Evolutionary conservation across 2,329 filamentous ascomycete species (phyloP), one percentile per base, ranked within the genome.

Genomic region (Fusarium denticulatum): DNA sequence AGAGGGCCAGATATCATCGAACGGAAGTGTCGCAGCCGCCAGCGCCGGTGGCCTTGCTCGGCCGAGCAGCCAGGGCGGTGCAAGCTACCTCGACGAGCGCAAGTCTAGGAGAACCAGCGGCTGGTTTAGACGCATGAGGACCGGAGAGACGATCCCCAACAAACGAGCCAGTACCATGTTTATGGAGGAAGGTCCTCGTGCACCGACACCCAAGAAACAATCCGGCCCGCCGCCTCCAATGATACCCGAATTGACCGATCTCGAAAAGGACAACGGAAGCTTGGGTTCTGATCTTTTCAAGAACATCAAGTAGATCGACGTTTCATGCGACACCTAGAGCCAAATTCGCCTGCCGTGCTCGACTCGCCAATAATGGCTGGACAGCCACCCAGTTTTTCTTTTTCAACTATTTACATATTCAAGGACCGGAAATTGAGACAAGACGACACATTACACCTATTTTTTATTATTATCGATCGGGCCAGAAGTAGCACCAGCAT

Each of bases 271-370:
- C 46, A 83, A 84, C 12, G 84, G 82, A 47, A 82, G 81, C 62
- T 81, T 88, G 37, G 87, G 87, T 57, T 80, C 82, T 66, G 88
- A 90, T 69, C 81, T 91, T 39, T 90, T 91, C 80, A 89, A 89
- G 78, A 84, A 87, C 71, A 90, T 91, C 79, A 88, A 88, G 77
- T 89, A 84, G 82, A 64, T 45, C 50, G 43, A 69, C 57, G 24
- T 60, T 49, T 36, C 50, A 49, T 63, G 53, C 50, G 71, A 71
- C 42, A 37, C 47, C 40, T 60, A 52, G 39, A 60, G 60, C 57
- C 46, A 26, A 47, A 52, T 39, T 16, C 49, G 39, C 39, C 40
- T 43, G 34, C n/a, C 40, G 60, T 49, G 53, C 45, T 58, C 64
- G 37, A 70, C 34, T 50, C 55, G 42, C 34, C 39, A 60, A 61